Conservation (phyloP, 2,329 filamentous ascomycete species). For the Cephalotrichum gorgonifer region DNA sequence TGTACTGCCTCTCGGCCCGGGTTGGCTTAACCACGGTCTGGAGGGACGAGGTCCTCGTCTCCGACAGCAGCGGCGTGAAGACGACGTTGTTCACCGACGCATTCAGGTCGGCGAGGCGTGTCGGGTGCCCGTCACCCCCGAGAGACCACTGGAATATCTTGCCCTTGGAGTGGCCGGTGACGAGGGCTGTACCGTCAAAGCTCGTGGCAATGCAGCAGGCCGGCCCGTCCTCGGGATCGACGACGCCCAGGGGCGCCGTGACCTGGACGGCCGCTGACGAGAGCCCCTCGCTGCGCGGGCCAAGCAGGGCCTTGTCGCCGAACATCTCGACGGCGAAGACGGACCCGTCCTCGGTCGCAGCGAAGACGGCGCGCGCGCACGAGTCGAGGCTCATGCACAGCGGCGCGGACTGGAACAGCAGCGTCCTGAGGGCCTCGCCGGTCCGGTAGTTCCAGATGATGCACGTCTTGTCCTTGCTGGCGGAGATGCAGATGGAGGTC, state of each 20-base stretch:
- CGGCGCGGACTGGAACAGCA: slow-evolving; percentile 66
- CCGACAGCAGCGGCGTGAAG: slow-evolving; percentile 55
- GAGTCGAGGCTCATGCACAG: slow-evolving; percentile 69
- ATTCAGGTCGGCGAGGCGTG: slow-evolving; percentile 61
- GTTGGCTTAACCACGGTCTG: slow-evolving; percentile 71
- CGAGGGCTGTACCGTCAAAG: slow-evolving; percentile 70
- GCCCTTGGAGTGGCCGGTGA: slow-evolving; percentile 75
- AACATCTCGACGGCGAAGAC: slow-evolving; percentile 72
- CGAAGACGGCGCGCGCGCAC: slow-evolving; percentile 71
- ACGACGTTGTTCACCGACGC: slow-evolving; percentile 72
- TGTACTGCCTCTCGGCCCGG: slow-evolving; percentile 54
- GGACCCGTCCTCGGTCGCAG: slow-evolving; percentile 69
- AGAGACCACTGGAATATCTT: slow-evolving; percentile 76
- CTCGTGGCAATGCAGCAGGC: slow-evolving; percentile 61
- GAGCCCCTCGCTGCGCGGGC: slow-evolving; percentile 37
- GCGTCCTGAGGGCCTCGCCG: slow-evolving; percentile 66
- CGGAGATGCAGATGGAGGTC: slow-evolving; percentile 75
- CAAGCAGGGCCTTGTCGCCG: slow-evolving; percentile 43
- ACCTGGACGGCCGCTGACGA: slow-evolving; percentile 48
- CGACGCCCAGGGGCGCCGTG: slow-evolving; percentile 40
- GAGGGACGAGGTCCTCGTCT: slow-evolving; percentile 31
- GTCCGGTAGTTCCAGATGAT: slow-evolving; percentile 89
- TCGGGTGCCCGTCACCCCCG: slow-evolving; percentile 55
- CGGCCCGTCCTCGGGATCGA: slow-evolving; percentile 54
- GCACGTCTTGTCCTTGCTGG: slow-evolving; percentile 76